phyloP scores from a whole-genome alignment of 2,329 filamentous ascomycete species.

The Arthrobotrys sinensis region DNA sequence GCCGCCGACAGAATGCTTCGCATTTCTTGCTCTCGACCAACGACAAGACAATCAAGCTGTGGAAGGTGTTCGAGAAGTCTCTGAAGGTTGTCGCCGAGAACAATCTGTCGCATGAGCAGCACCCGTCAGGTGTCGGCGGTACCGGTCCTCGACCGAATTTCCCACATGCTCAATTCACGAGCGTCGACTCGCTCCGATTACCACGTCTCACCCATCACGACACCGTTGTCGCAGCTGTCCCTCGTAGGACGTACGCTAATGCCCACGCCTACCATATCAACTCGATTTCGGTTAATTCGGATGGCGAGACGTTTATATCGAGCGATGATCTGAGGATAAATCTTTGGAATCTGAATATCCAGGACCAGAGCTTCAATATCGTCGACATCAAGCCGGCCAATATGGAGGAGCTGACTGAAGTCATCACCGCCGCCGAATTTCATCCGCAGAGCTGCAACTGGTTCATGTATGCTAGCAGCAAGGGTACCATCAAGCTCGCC shows the following conservation, averaged over 20 bases:
- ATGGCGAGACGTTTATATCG: constrained; percentile 99
- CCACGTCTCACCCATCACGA: constrained; percentile 97
- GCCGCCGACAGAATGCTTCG: constrained; percentile 95
- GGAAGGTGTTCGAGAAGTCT: constrained; percentile 99
- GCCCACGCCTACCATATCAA: constrained; percentile 99
- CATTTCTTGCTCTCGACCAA: constrained; percentile 99
- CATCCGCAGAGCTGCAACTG: constrained; percentile 98
- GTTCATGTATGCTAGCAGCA: constrained; percentile 99
- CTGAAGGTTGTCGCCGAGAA: constrained; percentile 99
- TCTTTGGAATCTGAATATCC: constrained; percentile 98
- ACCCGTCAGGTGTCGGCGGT: constrained; percentile 72
- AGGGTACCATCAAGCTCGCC: constrained; percentile 97
- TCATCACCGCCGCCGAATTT: constrained; percentile 98
- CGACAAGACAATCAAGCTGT: constrained; percentile 99
- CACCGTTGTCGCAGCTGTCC: constrained; percentile 96
- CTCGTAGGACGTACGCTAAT: constrained; percentile 95
- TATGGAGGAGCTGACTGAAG: constrained; percentile 99
- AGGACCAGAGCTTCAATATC: constrained; percentile 99
- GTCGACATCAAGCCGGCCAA: constrained; percentile 99
- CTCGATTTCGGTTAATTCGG: constrained; percentile 99
- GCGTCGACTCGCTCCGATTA: constrained; percentile 86
- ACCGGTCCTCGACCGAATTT: constrained; percentile 79
- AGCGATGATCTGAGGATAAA: constrained; percentile 98
- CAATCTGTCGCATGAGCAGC: constrained; percentile 94
- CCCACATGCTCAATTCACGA: constrained; percentile 82